Evolutionary conservation across 1,284 basidiomycete genomes (phyloP).

Genomic region (Ustilago trichophora): DNA sequence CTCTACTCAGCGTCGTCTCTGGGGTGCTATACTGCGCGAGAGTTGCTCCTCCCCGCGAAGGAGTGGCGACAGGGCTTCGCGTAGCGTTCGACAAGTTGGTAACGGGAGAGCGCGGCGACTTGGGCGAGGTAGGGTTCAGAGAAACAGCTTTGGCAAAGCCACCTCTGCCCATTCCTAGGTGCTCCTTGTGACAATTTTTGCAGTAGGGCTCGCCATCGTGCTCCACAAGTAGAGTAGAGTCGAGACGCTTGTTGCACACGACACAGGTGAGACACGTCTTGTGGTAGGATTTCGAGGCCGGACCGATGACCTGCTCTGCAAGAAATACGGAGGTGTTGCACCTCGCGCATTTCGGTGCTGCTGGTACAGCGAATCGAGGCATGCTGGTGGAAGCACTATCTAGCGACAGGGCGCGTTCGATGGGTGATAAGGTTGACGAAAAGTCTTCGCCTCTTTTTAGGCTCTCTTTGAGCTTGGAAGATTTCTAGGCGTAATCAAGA

Average conservation of each 20-base stretch:
- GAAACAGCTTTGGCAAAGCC: slow-evolving; percentile 63
- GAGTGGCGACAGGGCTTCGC: slow-evolving; percentile 19
- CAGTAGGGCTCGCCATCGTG: slow-evolving; percentile 65
- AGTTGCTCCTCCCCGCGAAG: slow-evolving; percentile 11
- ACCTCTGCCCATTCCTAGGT: slow-evolving; percentile 64
- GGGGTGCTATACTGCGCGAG: slow-evolving; percentile 26
- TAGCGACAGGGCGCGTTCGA: too few relatives aligned
- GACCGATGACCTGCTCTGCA: slow-evolving; percentile 65
- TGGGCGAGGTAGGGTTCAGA: slow-evolving; percentile 49
- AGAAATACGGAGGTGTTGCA: slow-evolving; percentile 63
- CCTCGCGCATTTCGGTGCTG: slow-evolving; percentile 63
- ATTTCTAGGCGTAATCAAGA: too few relatives aligned
- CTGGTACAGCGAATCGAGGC: slow-evolving; percentile 48
- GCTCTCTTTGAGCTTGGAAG: too few relatives aligned
- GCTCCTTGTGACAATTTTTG: slow-evolving; percentile 63
- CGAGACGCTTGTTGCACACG: slow-evolving; percentile 63
- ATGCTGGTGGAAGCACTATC: slow-evolving; percentile 36
- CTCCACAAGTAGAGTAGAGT: slow-evolving; percentile 62
- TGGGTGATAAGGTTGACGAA: too few relatives aligned
- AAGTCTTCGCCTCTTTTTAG: too few relatives aligned
- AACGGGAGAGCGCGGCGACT: slow-evolving; percentile 28
- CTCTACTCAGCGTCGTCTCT: slow-evolving; percentile 27
- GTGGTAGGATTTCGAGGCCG: slow-evolving; percentile 61
- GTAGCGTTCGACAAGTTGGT: slow-evolving; percentile 15
- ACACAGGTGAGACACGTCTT: slow-evolving; percentile 63